Evolutionary conservation across 495 filamentous ascomycete genomes (phyloP).

Genomic region (Penicillium samsonianum): DNA sequence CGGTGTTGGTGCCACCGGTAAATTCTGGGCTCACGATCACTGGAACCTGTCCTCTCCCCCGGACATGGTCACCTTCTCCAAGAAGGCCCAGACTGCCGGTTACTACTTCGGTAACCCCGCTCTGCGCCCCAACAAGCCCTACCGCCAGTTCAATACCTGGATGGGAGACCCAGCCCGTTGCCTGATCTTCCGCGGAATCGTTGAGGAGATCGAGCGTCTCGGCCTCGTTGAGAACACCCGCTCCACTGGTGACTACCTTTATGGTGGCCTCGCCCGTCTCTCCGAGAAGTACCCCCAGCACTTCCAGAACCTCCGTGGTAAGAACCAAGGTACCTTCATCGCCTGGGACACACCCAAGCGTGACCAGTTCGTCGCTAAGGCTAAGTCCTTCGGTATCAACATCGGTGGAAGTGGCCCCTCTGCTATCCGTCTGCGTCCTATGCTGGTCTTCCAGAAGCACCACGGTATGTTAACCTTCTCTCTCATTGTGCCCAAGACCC

Average conservation of each 20-base stretch:
- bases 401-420: conserved; percentile 83
- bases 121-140: conserved; percentile 96
- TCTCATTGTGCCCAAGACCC: neutral
- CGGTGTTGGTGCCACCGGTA: conserved; percentile 87
- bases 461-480: conserved; percentile 53
- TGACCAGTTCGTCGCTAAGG: conserved; percentile 78
- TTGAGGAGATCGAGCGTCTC: conserved; percentile 81
- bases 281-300: conserved; percentile 75
- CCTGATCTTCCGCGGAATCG: conserved; percentile 88
- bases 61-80: conserved; percentile 98
- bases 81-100: conserved; percentile 98
- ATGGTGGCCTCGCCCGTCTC: conserved; percentile 65
- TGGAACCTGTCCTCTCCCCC: conserved; percentile 84
- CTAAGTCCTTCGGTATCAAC: conserved; percentile 80
- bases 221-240: conserved; percentile 82
- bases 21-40: conserved; percentile 99
- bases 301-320: conserved; percentile 87
- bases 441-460: conserved; percentile 94
- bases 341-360: conserved; percentile 88
- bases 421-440: conserved; percentile 86
- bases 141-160: conserved; percentile 99
- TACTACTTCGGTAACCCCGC: conserved; percentile 92
- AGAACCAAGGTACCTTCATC: conserved; percentile 95
- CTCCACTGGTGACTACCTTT: conserved; percentile 81
- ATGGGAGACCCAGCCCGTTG: conserved; percentile 96